Evolutionary conservation across 352 stramenopile genomes (phyloP).

Genomic region (Pythium biforme): DNA sequence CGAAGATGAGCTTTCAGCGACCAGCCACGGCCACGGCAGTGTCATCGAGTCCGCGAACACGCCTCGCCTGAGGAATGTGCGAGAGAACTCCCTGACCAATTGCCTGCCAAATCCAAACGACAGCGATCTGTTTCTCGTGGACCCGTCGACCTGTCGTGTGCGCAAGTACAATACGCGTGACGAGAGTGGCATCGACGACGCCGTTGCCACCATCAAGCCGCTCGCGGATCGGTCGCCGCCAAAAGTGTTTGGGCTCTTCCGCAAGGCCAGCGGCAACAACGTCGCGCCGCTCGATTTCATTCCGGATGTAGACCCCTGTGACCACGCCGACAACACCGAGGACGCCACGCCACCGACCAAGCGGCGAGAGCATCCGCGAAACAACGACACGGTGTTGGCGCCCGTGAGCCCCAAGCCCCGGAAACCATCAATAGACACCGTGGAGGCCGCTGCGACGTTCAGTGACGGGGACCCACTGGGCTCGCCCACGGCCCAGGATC

Average conservation of each 20-base stretch:
- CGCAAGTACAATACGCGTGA: neutral
- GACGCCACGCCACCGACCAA: neutral
- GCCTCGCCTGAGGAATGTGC: neutral
- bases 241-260: slow-evolving; percentile 7
- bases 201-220: neutral
- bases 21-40: neutral
- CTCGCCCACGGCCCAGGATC: neutral
- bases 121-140: neutral
- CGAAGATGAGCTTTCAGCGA: neutral
- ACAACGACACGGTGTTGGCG: neutral
- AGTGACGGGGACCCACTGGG: neutral
- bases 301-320: neutral
- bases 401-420: neutral
- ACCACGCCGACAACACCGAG: no score
- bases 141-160: neutral
- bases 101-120: neutral
- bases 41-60: neutral
- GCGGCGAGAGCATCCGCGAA: no score
- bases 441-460: neutral
- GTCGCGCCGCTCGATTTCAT: slow-evolving; percentile 4
- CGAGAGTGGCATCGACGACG: neutral
- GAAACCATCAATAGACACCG: neutral
- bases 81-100: neutral
- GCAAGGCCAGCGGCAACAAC: slow-evolving; percentile 16
- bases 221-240: neutral